Evolutionary conservation across 768 basidiomycete genomes (phyloP).

Genomic region (Trametes villosa): DNA sequence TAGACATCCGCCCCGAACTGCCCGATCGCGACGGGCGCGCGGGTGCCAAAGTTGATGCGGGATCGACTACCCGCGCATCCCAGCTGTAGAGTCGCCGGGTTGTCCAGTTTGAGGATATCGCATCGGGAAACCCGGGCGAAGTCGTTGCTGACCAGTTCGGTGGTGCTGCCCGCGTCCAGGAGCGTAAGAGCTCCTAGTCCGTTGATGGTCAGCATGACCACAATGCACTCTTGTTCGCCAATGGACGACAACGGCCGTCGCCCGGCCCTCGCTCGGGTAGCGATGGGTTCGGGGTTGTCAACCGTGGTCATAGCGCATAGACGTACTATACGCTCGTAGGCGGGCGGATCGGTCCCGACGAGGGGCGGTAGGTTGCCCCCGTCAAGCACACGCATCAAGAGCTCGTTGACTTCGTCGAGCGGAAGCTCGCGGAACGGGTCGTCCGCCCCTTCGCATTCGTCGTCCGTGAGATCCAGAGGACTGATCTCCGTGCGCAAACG

Average conservation of each 20-base stretch:
- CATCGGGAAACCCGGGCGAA: background rate
- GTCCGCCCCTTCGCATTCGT: too few species aligned
- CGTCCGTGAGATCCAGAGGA: too few species aligned
- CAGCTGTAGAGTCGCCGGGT: background rate
- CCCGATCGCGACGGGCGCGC: background rate
- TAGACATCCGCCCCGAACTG: background rate
- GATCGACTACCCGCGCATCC: slow-evolving; percentile 1
- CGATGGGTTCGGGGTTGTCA: too few species aligned
- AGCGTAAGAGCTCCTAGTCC: background rate
- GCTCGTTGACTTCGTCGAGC: too few species aligned
- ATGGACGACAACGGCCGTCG: background rate
- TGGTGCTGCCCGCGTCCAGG: background rate
- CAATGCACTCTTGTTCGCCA: background rate
- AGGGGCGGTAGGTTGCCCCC: too few species aligned
- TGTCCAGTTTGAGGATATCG: background rate
- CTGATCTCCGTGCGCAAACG: too few species aligned
- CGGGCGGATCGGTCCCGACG: too few species aligned
- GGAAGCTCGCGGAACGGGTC: too few species aligned
- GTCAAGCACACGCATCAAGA: too few species aligned
- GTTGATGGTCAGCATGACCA: background rate
- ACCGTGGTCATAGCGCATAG: too few species aligned
- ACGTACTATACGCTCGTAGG: too few species aligned
- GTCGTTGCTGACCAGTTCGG: background rate
- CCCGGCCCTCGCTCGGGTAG: background rate
- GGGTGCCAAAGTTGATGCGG: background rate